Conservation (phyloP, 2,329 filamentous ascomycete species). For the Ascochyta rabiei region DNA sequence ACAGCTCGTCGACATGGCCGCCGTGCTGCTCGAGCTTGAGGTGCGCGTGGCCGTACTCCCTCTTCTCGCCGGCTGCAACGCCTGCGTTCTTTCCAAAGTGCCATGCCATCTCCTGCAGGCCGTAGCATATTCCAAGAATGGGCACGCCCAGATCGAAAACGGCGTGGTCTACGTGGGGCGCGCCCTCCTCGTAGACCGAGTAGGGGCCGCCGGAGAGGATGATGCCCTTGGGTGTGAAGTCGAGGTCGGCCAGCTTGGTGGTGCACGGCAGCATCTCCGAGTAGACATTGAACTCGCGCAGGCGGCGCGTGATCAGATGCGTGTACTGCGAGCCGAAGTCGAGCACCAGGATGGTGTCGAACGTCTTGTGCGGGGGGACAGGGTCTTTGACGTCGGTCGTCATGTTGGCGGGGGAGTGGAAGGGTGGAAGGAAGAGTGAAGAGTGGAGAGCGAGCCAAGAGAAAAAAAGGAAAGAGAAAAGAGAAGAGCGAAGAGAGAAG, state of each 20-base stretch:
- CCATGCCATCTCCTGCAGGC: constrained; percentile 76
- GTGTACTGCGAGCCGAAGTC: constrained; percentile 77
- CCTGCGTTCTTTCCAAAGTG: constrained; percentile 63
- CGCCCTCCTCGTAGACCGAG: constrained; percentile 80
- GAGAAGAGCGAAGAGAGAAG: constrained; percentile 5
- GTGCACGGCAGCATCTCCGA: constrained; percentile 89
- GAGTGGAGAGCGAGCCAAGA: constrained; percentile 17
- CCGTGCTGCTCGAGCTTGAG: constrained; percentile 65
- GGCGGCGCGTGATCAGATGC: constrained; percentile 75
- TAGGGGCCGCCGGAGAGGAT: constrained; percentile 75
- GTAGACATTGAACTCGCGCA: constrained; percentile 81
- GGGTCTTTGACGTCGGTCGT: constrained; percentile 50
- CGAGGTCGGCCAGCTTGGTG: constrained; percentile 76
- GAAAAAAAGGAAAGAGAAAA: background rate
- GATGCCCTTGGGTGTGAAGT: constrained; percentile 82
- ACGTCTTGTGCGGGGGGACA: constrained; percentile 56
- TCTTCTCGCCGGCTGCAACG: constrained; percentile 69
- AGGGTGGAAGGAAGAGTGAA: constrained; percentile 12
- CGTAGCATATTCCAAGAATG: constrained; percentile 68
- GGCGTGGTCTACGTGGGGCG: constrained; percentile 80
- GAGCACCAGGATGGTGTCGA: constrained; percentile 73
- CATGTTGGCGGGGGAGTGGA: constrained; percentile 37
- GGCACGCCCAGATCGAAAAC: constrained; percentile 76
- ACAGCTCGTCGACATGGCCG: constrained; percentile 75
- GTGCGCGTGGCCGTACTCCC: constrained; percentile 74